Percentiles rank a stretch among this genome's conserved stretches.
These are phyloP conservation scores for Solanum chiquidenum DNA, from an alignment of 257 asterid genomes.

Conservation along the genomic window DNA sequence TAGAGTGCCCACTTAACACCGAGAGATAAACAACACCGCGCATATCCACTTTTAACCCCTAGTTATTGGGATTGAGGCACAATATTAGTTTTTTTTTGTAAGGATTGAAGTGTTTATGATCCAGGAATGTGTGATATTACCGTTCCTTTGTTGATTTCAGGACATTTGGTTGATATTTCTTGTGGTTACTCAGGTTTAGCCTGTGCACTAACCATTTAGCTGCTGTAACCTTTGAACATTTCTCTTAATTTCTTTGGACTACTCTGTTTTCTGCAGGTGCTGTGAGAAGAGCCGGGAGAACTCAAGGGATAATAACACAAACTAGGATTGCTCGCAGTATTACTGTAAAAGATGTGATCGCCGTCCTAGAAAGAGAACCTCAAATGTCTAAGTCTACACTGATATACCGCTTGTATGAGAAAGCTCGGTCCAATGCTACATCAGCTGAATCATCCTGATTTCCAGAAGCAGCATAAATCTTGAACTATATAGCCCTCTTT, in stretches of 20 bases:
- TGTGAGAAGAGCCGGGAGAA: conserved; percentile 49
- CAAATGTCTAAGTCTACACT: conserved; percentile 73
- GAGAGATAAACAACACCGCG: not conserved
- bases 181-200: not conserved
- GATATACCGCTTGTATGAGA: conserved; percentile 54
- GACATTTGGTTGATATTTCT: not conserved
- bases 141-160: not conserved
- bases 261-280: conserved; percentile 23
- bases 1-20: not conserved
- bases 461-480: not conserved
- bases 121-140: not conserved
- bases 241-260: not conserved
- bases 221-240: not conserved
- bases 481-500: not conserved
- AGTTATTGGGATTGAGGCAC: not conserved
- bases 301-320: conserved; percentile 43
- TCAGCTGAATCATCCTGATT: conserved; percentile 13
- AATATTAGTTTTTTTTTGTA: not conserved
- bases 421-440: conserved; percentile 21
- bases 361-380: conserved; percentile 81
- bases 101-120: not conserved
- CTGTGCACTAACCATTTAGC: not conserved
- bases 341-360: conserved; percentile 73
- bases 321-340: conserved; percentile 43
- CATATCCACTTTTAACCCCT: not conserved